A percentile compares a stretch with the other conserved stretches of the same genome.
Conservation (phyloP, 305 asterid genomes). For the Fraxinus xanthoxyloides region DNA sequence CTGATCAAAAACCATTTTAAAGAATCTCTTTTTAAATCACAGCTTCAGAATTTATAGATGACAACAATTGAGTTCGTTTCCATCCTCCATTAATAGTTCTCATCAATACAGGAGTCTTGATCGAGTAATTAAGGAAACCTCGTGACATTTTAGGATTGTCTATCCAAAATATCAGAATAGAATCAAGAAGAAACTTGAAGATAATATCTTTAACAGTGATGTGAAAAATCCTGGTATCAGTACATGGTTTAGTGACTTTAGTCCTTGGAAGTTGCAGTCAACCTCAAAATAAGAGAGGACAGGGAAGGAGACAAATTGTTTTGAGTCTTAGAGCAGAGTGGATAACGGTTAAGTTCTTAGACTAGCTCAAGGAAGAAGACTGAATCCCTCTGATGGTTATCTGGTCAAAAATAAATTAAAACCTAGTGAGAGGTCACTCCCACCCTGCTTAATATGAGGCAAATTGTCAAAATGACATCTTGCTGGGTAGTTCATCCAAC, state of each 20-base stretch:
- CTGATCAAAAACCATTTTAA: background rate
- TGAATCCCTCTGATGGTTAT: background rate
- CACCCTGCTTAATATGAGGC: background rate
- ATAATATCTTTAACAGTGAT: background rate
- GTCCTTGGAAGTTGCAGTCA: background rate
- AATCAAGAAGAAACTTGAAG: background rate
- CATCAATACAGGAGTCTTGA: background rate
- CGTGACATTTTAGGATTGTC: background rate
- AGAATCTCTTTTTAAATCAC: background rate
- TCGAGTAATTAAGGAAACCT: background rate
- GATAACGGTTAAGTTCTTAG: background rate
- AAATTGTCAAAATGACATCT: background rate
- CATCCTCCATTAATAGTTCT: background rate
- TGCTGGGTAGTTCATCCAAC: background rate
- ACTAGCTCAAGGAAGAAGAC: background rate
- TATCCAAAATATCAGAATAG: background rate
- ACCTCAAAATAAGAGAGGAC: background rate
- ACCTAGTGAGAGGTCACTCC: background rate
- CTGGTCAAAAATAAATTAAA: background rate
- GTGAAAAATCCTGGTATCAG: background rate
- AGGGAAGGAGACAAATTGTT: background rate
- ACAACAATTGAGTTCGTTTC: background rate
- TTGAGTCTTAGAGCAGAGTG: background rate
- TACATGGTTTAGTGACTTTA: background rate
- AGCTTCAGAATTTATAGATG: background rate